Percentiles rank a stretch among this genome's conserved stretches.
Conservation (phyloP, 1,284 basidiomycete species). For the Lignosus rhinocerotis region DNA sequence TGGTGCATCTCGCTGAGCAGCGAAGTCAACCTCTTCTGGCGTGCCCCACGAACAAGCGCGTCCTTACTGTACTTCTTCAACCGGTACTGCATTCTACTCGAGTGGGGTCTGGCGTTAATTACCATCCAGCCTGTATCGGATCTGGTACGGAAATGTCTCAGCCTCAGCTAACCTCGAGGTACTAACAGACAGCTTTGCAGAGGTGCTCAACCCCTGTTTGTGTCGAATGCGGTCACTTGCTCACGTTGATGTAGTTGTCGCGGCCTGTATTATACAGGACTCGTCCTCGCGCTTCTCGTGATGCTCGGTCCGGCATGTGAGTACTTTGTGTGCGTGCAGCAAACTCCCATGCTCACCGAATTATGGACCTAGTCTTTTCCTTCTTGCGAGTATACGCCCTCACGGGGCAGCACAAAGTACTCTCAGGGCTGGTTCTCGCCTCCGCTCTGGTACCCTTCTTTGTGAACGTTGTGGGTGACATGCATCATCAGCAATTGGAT, state of each 20-base stretch:
- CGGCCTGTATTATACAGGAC: not conserved
- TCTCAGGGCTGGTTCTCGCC: not conserved
- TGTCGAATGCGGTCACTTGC: not conserved
- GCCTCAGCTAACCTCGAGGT: not conserved
- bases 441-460: not conserved
- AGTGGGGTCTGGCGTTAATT: not conserved
- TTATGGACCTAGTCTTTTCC: not conserved
- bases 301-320: not conserved
- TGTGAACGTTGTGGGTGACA: not conserved
- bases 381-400: conserved; percentile 1
- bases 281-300: not conserved
- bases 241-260: not conserved
- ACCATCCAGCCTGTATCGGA: not conserved
- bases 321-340: too few relatives aligned
- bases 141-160: not conserved
- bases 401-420: not conserved
- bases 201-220: not conserved
- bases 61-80: not conserved
- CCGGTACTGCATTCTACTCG: not conserved
- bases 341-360: not conserved
- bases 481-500: too few relatives aligned
- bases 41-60: not conserved
- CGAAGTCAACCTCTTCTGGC: conserved; percentile 1
- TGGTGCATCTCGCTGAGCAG: not conserved
- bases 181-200: not conserved